These are phyloP conservation scores for Hypoxylon perforatum DNA, from an alignment of 495 filamentous ascomycete genomes.

Conservation along the genomic window DNA sequence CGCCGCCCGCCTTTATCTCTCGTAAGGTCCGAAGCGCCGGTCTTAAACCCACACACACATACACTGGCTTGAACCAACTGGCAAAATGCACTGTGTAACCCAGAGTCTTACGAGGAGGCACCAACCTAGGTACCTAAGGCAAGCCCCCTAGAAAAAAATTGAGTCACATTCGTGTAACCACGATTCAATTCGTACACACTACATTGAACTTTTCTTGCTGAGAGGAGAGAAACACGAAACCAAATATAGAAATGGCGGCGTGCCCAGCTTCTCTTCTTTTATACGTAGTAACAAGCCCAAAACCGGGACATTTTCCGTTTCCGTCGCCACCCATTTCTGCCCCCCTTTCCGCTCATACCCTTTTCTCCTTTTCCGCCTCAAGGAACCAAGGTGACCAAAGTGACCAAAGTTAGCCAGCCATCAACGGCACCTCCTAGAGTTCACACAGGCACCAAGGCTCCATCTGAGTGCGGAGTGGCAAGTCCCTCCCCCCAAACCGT, in stretches of 20 bases:
- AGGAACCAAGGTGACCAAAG: too few relatives aligned
- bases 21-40: not conserved
- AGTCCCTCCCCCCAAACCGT: conserved; percentile 6
- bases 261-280: conserved; percentile 34
- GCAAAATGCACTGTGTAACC: conserved; percentile 21
- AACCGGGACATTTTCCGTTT: conserved; percentile 8
- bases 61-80: not conserved
- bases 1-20: not conserved
- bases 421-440: not conserved
- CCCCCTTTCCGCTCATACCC: not conserved
- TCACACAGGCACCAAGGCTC: not conserved
- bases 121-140: not conserved
- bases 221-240: not conserved
- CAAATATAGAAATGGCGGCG: conserved; percentile 17
- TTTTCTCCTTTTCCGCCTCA: not conserved
- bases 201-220: not conserved
- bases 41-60: not conserved
- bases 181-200: conserved; percentile 11
- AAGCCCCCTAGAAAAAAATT: not conserved
- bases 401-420: not conserved
- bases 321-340: not conserved
- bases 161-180: conserved; percentile 32
- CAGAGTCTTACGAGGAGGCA: not conserved
- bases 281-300: conserved; percentile 23
- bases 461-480: not conserved